These are phyloP conservation scores for Pneumocystis oryctolagi DNA, from an alignment of 1,139 yeast genomes.

Conservation along the genomic window DNA sequence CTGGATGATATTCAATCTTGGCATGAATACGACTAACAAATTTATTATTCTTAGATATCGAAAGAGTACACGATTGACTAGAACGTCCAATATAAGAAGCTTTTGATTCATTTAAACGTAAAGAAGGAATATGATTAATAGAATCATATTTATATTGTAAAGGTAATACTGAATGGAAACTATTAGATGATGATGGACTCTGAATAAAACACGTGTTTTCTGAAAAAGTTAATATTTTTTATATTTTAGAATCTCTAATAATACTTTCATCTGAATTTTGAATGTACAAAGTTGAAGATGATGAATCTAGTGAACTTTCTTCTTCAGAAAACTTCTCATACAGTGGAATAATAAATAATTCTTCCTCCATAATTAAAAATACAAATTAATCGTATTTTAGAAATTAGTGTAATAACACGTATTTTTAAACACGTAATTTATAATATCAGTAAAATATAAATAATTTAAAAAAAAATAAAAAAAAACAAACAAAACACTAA, in stretches of 20 bases:
- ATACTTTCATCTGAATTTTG: not conserved
- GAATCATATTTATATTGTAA: not conserved
- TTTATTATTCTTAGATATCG: not conserved
- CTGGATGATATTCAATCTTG: not conserved
- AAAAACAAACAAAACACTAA: too few species aligned
- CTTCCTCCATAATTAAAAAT: not conserved
- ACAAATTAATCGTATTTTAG: not conserved
- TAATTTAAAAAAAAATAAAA: not conserved
- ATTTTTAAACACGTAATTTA: not conserved
- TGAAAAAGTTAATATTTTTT: not conserved
- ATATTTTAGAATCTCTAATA: not conserved
- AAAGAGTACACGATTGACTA: not conserved
- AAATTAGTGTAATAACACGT: not conserved
- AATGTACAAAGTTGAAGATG: not conserved
- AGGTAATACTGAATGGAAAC: not conserved
- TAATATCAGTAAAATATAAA: not conserved
- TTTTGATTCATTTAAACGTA: not conserved
- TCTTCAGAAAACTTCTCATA: not conserved
- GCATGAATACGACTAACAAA: conserved; percentile 2
- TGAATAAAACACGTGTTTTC: not conserved
- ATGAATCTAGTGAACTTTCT: not conserved
- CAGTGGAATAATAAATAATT: too few species aligned
- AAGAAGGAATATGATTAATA: not conserved
- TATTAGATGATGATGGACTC: not conserved
- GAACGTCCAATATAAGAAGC: conserved; percentile 1